Evolutionary conservation across 192 early-diverging fungal genomes (phyloP), one percentile per base, ranked within the genome.

Genomic region (Coemansia brasiliensis): DNA sequence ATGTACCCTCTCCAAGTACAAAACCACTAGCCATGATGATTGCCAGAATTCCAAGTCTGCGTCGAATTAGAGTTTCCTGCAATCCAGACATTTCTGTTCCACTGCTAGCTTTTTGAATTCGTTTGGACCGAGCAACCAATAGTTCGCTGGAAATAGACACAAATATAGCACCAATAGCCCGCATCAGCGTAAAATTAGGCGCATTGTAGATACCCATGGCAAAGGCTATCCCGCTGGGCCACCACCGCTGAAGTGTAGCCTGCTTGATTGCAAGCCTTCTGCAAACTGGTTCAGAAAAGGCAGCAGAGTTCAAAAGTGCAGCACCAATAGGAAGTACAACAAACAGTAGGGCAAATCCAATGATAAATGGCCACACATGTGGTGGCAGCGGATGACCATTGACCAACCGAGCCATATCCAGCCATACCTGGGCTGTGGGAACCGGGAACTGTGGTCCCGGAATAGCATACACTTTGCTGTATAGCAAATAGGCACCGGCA

Each of bases 131-230:
- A 24, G 44, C 37, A 39, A 68, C 67, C 41, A 61, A 53, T 2
- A 59, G 58, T 46, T 62, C 82, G 0, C 65, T 85, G 39, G 44
- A 67, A 3, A 48, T 51, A 9, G 85, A 42, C 9, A 76, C 79
- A 7, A 72, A 43, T 7, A 83, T 41, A 8, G 87, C 87, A 10
- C 88, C 88, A 11, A 87, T 65, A 3, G 85, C 84, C 1, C 88
- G 81, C 46, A 86, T 86, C 20, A 90, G 57, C 3, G 87, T 90
- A 51, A 90, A 90, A 44, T 85, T 85, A 12, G 88, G 88, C 1
- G 87, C 78, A 64, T 90, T 90, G 72, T 88, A 90, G 57, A 90
- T 90, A 15, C 88, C 88, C 44, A 90, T 86, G 5, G 88, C 87
- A 79, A 90, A 90, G 17, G 88, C 87, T 27, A 90, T 87, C 0